Conservation (phyloP, 192 early-diverging fungal genomes). For the Funneliformis geosporum region DNA sequence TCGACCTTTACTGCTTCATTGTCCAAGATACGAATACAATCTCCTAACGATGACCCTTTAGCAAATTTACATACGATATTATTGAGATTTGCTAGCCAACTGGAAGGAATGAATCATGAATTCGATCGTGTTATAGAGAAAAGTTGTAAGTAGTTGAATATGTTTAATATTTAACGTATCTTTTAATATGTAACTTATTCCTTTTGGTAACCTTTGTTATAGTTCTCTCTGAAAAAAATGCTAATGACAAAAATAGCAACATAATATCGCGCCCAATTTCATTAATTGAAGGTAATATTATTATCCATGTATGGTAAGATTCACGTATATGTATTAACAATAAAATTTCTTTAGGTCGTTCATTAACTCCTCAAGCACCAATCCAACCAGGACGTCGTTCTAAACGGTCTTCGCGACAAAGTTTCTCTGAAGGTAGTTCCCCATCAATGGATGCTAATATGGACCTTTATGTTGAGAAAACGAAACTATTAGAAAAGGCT, state of each 20-base stretch:
- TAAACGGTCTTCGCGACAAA: background rate
- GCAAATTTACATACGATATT: conserved; percentile 36
- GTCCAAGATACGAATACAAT: background rate
- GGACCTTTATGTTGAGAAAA: conserved; percentile 24
- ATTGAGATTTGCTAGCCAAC: conserved; percentile 44
- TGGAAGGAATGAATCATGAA: conserved; percentile 48
- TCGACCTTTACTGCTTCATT: background rate
- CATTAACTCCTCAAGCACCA: background rate
- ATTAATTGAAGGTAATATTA: background rate
- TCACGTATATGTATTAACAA: background rate
- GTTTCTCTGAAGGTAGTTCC: conserved; percentile 15
- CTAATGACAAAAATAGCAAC: background rate
- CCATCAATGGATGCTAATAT: background rate
- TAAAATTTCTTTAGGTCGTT: background rate
- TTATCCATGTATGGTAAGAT: background rate
- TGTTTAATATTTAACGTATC: background rate
- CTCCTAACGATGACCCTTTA: conserved; percentile 20
- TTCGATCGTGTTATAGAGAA: conserved; percentile 47
- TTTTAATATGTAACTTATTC: background rate
- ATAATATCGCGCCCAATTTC: background rate
- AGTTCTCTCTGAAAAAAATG: background rate
- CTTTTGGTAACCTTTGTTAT: background rate
- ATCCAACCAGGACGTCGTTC: conserved; percentile 6
- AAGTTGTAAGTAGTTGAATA: conserved; percentile 36
- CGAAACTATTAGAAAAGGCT: conserved; percentile 24